Evolutionary conservation across 345 rosid genomes (phyloP).

Genomic region (Brassica nigra): DNA sequence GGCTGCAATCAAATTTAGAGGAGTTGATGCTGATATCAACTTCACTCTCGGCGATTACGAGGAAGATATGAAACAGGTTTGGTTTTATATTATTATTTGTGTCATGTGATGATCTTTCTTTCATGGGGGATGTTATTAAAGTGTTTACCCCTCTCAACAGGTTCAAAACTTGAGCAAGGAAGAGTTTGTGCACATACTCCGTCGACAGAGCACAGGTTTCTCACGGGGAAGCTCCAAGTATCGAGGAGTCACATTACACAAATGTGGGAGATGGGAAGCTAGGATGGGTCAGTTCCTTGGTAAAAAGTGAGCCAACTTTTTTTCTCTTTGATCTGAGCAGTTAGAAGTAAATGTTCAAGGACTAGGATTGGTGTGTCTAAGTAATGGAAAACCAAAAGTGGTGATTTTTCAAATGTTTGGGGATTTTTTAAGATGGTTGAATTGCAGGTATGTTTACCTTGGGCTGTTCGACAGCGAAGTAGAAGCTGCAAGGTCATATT

Average conservation of each 20-base stretch:
- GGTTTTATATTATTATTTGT: neutral
- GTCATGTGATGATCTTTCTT: neutral
- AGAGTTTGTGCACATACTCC: conserved; percentile 91
- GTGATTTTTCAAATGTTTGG: conserved; percentile 53
- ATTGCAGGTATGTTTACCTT: conserved; percentile 98
- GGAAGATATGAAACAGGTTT: conserved; percentile 85
- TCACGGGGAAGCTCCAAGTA: conserved; percentile 92
- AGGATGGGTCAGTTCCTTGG: conserved; percentile 98
- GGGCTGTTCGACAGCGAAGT: conserved; percentile 97
- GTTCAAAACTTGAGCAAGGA: conserved; percentile 75
- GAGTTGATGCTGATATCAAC: conserved; percentile 92
- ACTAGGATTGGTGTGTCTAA: conserved; percentile 21
- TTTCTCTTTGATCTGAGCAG: neutral
- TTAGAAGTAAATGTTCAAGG: neutral
- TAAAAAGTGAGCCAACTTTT: conserved; percentile 71
- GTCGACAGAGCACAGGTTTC: conserved; percentile 95
- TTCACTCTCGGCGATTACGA: conserved; percentile 79
- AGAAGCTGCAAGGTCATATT: conserved; percentile 96
- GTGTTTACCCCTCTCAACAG: conserved; percentile 39
- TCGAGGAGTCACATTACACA: conserved; percentile 89
- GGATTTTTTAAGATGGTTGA: conserved; percentile 70
- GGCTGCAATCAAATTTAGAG: conserved; percentile 96
- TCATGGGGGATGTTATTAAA: neutral
- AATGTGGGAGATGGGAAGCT: conserved; percentile 98
- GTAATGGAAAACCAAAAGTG: conserved; percentile 38